These are phyloP conservation scores for Cordyceps militaris DNA, from an alignment of 2,329 filamentous ascomycete genomes.

Conservation along the genomic window DNA sequence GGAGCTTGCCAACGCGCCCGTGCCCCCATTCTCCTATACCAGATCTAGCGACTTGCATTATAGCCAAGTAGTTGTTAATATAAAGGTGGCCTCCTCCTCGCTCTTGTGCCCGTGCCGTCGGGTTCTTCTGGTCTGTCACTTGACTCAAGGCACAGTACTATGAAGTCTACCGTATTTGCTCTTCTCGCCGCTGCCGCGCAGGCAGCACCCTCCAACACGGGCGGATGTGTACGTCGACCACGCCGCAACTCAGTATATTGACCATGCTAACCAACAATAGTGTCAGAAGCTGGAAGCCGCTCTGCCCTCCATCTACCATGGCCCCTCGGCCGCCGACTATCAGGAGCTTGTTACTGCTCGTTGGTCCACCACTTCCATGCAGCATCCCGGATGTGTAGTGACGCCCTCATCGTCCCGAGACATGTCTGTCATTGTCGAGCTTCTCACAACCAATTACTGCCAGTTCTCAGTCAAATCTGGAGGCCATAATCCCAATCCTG, in stretches of 20 bases:
- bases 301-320: slow-evolving; percentile 7
- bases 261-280: slow-evolving; percentile 5
- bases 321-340: slow-evolving; percentile 6
- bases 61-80: background rate
- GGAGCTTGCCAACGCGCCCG: background rate
- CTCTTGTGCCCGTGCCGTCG: background rate
- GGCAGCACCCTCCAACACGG: slow-evolving; percentile 1
- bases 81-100: background rate
- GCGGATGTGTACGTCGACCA: background rate
- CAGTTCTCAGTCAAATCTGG: slow-evolving; percentile 41
- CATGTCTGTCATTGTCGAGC: slow-evolving; percentile 11
- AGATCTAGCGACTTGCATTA: slow-evolving; percentile 1
- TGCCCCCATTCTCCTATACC: background rate
- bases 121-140: background rate
- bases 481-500: slow-evolving; percentile 38
- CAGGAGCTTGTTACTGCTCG: slow-evolving; percentile 1
- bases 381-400: slow-evolving; percentile 12
- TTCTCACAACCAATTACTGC: slow-evolving; percentile 13
- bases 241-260: background rate
- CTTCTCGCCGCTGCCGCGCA: background rate
- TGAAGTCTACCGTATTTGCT: slow-evolving; percentile 2
- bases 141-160: background rate
- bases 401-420: background rate
- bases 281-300: background rate
- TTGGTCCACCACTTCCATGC: slow-evolving; percentile 11